Evolutionary conservation across 2,329 filamentous ascomycete genomes (phyloP), one percentile per base, ranked within the genome.

Genomic region (Huntiella bhutanensis): DNA sequence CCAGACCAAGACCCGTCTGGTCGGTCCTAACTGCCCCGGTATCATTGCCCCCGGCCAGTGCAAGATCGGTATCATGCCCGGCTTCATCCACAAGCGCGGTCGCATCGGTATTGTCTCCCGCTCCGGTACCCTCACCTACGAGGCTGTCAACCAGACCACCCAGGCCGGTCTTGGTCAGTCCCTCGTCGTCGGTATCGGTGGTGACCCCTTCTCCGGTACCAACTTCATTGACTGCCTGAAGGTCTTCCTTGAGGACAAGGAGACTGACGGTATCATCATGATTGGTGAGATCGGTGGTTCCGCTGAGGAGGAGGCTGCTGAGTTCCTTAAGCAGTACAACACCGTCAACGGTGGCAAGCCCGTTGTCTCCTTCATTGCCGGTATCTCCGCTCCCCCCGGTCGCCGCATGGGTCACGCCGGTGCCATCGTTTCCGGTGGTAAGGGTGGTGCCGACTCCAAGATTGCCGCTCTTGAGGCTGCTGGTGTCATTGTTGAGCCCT

Each of bases 211-310:
- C 75, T 88, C 82, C 59, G 91, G 91, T 57, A 96, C 91, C 67
- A 96, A 94, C 77, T 98, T 96, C 73, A 96, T 98, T 67, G 91
- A 98, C 75, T 95, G 88, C 74, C 74, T 98, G 57, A 82, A 84
- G 62, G 85, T 96, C 61, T 98, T 98, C 77, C 77, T 94, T 57
- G 73, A 92, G 64, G 91, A 98, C 64, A 74, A 81, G 63, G 85
- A 94, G 70, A 98, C 91, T 35, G 91, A 98, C 62, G 91, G 91
- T 61, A 95, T 98, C 68, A 95, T 98, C 70, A 95, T 98, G 91
- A 96, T 98, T 63, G 91, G 91, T 62, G 91, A 96, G 71, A 96
- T 98, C 62, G 91, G 91, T 66, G 91, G 91, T 53, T 84, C 82
- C 51, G 91, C 91, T 50, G 91, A 98, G 71, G 91, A 98, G 70